A percentile compares a stretch with the other conserved stretches of the same genome.
These are phyloP conservation scores for Rhododendron molle DNA, from an alignment of 148 eudicot species.

Conservation along the genomic window DNA sequence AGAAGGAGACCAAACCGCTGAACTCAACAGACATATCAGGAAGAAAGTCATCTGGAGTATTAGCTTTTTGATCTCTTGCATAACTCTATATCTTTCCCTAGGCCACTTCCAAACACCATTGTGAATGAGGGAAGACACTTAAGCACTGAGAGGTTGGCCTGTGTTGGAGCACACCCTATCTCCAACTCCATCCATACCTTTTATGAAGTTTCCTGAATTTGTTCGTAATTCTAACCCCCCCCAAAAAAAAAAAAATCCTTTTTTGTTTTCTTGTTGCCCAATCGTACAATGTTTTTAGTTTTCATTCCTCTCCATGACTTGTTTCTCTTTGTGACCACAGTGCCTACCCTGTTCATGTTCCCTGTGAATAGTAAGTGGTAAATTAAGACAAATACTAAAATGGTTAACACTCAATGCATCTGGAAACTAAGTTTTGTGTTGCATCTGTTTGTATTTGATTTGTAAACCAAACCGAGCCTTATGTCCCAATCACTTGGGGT, in stretches of 20 bases:
- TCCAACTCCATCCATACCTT: too few species aligned
- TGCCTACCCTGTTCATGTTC: neutral
- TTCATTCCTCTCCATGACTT: neutral
- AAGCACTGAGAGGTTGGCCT: too few species aligned
- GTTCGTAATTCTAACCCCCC: neutral
- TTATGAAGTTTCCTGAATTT: neutral
- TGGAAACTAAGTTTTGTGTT: neutral
- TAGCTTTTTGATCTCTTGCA: too few species aligned
- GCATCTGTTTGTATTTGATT: constrained; percentile 18
- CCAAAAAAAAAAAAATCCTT: neutral
- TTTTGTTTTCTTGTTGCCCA: neutral
- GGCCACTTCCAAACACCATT: too few species aligned
- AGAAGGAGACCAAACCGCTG: too few species aligned
- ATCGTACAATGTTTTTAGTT: neutral
- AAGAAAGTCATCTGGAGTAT: too few species aligned
- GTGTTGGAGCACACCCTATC: too few species aligned
- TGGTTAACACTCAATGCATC: neutral
- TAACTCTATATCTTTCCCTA: too few species aligned
- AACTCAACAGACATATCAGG: too few species aligned
- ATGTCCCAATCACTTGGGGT: too few species aligned
- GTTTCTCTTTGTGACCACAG: neutral
- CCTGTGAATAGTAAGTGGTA: neutral
- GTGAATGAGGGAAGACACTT: too few species aligned
- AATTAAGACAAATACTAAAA: neutral
- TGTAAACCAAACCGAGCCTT: too few species aligned